Evolutionary conservation across 108 stramenopile genomes (phyloP), one percentile per base, ranked within the genome.

Genomic region (Nannochloropsis salina): DNA sequence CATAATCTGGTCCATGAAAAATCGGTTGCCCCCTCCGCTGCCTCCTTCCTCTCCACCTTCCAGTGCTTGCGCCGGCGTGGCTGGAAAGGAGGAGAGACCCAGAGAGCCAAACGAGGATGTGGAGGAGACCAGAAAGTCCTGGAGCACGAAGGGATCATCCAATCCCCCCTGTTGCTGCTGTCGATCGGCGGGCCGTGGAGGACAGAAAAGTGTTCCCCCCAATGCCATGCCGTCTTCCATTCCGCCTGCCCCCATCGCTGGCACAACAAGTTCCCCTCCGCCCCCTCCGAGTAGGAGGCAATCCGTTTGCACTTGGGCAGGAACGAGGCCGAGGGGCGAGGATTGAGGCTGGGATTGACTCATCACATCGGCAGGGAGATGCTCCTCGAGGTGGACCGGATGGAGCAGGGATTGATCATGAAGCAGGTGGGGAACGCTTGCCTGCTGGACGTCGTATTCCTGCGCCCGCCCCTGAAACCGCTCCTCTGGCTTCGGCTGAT

Each of bases 41-140:
- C 61, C 61, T 74, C 61, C 61, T 74, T 6, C 61, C 8, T n/a
- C 4, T 2, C 61, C 61, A 4, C 61, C 61, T 74, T n/a, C 61
- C n/a, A n/a, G 20, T 74, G 20, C 61, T 74, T n/a, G 20, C n/a
- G 61, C 61, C 61, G 61, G 61, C 20, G 61, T 74, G 8, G 61
- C 61, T n/a, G 61, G 6, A 74, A n/a, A 74, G 61, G 61, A 74
- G n/a, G 61, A 74, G 61, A 74, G 61, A n/a, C 61, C 61, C 61
- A 74, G n/a, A n/a, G 61, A 74, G 61, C 61, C 61, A n/a, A 74
- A 74, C 20, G 61, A 74, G n/a, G 61, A 74, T n/a, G 61, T n/a
- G 6, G 61, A 74, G 6, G 61, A 74, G 4, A 74, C 2, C 61
- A 74, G n/a, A 2, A 74, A 74, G 6, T 74, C 61, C n/a, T 74